These are phyloP conservation scores for Phytophthora europaea DNA, from an alignment of 352 stramenopile species.

Conservation along the genomic window DNA sequence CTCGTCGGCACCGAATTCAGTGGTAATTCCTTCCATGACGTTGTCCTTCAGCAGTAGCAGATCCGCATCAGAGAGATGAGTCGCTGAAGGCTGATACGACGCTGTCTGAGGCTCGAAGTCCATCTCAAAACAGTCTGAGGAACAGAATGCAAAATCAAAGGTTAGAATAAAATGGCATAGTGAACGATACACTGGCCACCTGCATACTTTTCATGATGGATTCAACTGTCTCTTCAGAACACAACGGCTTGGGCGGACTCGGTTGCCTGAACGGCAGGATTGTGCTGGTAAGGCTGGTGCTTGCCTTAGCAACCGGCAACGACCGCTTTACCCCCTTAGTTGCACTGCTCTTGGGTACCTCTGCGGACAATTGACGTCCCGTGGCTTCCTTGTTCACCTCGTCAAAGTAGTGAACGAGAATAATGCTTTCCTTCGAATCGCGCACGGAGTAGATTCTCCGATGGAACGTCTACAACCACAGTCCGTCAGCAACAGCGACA, in stretches of 20 bases:
- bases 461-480: slow-evolving; percentile 75
- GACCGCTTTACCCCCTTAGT: slow-evolving; percentile 52
- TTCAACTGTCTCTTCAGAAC: slow-evolving; percentile 53
- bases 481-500: slow-evolving; percentile 1
- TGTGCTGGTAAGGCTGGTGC: not conserved
- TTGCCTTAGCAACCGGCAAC: slow-evolving; percentile 28
- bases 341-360: slow-evolving; percentile 4
- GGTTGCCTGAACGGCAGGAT: slow-evolving; percentile 20
- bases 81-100: slow-evolving; percentile 17
- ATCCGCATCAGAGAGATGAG: slow-evolving; percentile 30
- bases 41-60: slow-evolving; percentile 46
- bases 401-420: slow-evolving; percentile 92
- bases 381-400: slow-evolving; percentile 63
- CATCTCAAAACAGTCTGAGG: slow-evolving; percentile 65
- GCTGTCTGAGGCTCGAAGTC: slow-evolving; percentile 44
- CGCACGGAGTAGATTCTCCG: slow-evolving; percentile 84
- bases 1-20: slow-evolving; percentile 38
- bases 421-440: slow-evolving; percentile 68
- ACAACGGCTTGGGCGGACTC: slow-evolving; percentile 10
- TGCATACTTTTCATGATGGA: slow-evolving; percentile 65
- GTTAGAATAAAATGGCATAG: slow-evolving; percentile 3
- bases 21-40: slow-evolving; percentile 37
- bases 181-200: not conserved
- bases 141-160: slow-evolving; percentile 6
- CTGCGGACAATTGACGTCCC: slow-evolving; percentile 2